These are phyloP conservation scores for Picea abies DNA, from an alignment of 83 land plant species.

Conservation along the genomic window DNA sequence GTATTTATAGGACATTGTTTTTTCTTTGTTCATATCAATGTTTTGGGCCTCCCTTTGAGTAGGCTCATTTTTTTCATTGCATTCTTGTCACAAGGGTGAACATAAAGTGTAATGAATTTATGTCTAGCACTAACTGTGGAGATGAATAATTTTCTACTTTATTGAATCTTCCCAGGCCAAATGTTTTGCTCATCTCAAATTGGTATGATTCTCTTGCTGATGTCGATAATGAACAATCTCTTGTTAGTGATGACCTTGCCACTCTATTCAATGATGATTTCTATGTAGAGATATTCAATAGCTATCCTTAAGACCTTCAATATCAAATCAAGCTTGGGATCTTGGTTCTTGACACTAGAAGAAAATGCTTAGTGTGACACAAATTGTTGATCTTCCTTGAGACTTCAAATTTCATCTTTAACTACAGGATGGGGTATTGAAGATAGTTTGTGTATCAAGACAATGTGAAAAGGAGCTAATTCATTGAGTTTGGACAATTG, in stretches of 20 bases:
- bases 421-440: not conserved
- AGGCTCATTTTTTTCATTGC: too few species aligned
- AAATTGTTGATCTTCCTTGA: slow-evolving; percentile 17
- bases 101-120: too few species aligned
- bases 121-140: too few species aligned
- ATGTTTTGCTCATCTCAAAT: too few species aligned
- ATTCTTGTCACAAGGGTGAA: too few species aligned
- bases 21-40: too few species aligned
- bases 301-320: slow-evolving; percentile 16
- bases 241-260: slow-evolving; percentile 27
- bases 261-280: slow-evolving; percentile 3
- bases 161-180: too few species aligned
- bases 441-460: not conserved
- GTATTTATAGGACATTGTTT: too few species aligned
- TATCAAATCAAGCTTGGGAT: slow-evolving; percentile 21
- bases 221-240: not conserved
- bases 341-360: slow-evolving; percentile 22
- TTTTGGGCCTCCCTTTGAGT: too few species aligned
- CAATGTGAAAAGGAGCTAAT: not conserved
- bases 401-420: not conserved
- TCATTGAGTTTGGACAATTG: not conserved
- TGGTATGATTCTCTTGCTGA: too few species aligned
- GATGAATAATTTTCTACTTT: too few species aligned
- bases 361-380: slow-evolving; percentile 12
- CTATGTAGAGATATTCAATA: slow-evolving; percentile 24